phyloP scores from a whole-genome alignment of 768 basidiomycete species.

The Chalciporus piperatus region DNA sequence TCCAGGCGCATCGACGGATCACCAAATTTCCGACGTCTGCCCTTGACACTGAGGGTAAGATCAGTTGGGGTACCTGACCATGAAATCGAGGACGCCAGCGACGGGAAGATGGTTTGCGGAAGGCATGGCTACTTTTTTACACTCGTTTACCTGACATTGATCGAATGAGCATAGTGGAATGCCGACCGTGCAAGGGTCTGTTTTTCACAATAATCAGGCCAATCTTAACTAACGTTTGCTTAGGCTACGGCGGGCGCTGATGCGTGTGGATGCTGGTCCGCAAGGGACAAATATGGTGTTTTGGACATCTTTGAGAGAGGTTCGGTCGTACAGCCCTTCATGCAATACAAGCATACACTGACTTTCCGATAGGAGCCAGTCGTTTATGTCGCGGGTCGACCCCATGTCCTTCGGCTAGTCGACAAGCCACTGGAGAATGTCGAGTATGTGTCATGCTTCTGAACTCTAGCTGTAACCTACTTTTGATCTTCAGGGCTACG shows the following conservation, averaged over 20 bases:
- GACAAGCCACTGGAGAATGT: slow-evolving; percentile 92
- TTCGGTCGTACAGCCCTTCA: slow-evolving; percentile 26
- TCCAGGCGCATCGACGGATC: slow-evolving; percentile 84
- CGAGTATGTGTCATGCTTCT: slow-evolving; percentile 53
- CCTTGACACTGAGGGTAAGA: slow-evolving; percentile 50
- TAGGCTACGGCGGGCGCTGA: slow-evolving; percentile 76
- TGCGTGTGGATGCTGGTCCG: slow-evolving; percentile 76
- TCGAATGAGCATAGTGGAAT: slow-evolving; percentile 63
- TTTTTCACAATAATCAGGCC: not conserved
- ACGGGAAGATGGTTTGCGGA: slow-evolving; percentile 71
- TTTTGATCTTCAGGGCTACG: slow-evolving; percentile 61
- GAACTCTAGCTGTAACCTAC: not conserved
- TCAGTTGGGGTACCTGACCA: slow-evolving; percentile 27
- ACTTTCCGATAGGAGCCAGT: slow-evolving; percentile 73
- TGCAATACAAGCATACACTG: not conserved
- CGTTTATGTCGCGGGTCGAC: slow-evolving; percentile 80
- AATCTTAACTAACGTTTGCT: slow-evolving; percentile 1
- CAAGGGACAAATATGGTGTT: slow-evolving; percentile 72
- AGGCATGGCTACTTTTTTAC: slow-evolving; percentile 45
- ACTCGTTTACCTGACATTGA: slow-evolving; percentile 20
- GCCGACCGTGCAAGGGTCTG: slow-evolving; percentile 82
- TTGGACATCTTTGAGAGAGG: slow-evolving; percentile 97
- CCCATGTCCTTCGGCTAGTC: slow-evolving; percentile 87
- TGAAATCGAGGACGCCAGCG: slow-evolving; percentile 33
- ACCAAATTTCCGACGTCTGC: slow-evolving; percentile 87